Percentiles rank a stretch among this genome's conserved stretches.
Conservation (phyloP, 352 stramenopile genomes). For the Hyaloperonospora arabidopsidis region DNA sequence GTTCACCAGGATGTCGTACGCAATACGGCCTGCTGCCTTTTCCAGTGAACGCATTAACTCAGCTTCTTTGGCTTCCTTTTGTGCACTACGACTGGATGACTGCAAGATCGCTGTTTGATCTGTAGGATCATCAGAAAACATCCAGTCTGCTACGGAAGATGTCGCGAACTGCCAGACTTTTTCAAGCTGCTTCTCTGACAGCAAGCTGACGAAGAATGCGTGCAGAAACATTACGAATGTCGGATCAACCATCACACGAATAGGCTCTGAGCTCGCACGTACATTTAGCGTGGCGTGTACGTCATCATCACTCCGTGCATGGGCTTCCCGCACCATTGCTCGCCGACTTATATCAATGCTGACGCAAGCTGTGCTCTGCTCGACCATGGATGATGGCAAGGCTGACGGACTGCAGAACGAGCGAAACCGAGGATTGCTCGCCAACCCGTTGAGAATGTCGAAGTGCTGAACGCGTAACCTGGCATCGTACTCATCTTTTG, state of each 20-base stretch:
- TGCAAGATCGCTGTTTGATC: conserved; percentile 15
- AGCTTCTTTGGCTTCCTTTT: conserved; percentile 37
- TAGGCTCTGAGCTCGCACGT: conserved; percentile 47
- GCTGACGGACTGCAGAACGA: conserved; percentile 55
- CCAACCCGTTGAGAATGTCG: conserved; percentile 51
- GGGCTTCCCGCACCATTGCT: conserved; percentile 12
- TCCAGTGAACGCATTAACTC: conserved; percentile 34
- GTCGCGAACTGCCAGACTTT: conserved; percentile 76
- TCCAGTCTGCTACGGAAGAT: conserved; percentile 73
- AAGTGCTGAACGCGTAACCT: conserved; percentile 59
- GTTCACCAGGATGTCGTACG: conserved; percentile 63
- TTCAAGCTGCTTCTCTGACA: conserved; percentile 63
- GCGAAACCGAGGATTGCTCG: conserved; percentile 37
- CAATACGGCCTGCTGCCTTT: conserved; percentile 19
- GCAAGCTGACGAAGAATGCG: conserved; percentile 61
- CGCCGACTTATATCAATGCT: conserved; percentile 39
- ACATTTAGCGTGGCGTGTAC: conserved; percentile 28
- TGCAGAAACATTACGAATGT: conserved; percentile 59
- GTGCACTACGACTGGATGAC: conserved; percentile 8
- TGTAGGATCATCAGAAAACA: conserved; percentile 54
- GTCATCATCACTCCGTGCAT: conserved; percentile 10
- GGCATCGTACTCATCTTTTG: conserved; percentile 58
- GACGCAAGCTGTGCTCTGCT: conserved; percentile 32
- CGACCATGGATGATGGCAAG: background rate
- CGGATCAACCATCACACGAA: conserved; percentile 66